A percentile compares a stretch with the other conserved stretches of the same genome.
These are phyloP conservation scores for Ogataea pignaliae DNA, from an alignment of 805 yeast genomes.

Conservation along the genomic window DNA sequence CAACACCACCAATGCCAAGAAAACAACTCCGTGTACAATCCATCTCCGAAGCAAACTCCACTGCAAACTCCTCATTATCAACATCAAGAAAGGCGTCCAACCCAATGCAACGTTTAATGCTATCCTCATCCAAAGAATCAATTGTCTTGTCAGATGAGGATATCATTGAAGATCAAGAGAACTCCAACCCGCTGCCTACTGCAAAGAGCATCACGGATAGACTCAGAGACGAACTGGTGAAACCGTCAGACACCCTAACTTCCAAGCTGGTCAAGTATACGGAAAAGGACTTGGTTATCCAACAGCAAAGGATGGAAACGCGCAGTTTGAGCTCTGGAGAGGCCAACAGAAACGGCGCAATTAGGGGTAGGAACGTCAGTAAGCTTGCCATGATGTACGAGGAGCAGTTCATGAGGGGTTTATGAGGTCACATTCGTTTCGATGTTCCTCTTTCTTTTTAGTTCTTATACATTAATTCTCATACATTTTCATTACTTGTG, in stretches of 20 bases:
- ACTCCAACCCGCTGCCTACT: neutral
- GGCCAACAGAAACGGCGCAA: constrained; percentile 19
- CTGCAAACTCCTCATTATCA: neutral
- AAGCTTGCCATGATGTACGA: constrained; percentile 47
- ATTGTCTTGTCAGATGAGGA: neutral
- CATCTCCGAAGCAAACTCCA: neutral
- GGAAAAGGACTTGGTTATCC: constrained; percentile 26
- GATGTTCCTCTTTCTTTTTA: neutral
- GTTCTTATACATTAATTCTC: neutral
- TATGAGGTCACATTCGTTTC: neutral
- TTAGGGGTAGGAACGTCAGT: constrained; percentile 50
- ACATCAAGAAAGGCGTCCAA: constrained; percentile 4
- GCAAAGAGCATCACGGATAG: constrained; percentile 3
- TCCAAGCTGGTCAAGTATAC: constrained; percentile 28
- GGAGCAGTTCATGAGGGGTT: constrained; percentile 31
- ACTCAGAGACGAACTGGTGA: constrained; percentile 17
- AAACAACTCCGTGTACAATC: constrained; percentile 2
- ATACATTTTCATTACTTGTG: neutral
- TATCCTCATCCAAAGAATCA: constrained; percentile 2
- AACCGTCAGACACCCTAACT: constrained; percentile 23
- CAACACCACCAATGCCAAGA: constrained; percentile 23
- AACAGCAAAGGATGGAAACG: constrained; percentile 12
- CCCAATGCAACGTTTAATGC: neutral
- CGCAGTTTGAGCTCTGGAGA: constrained; percentile 1
- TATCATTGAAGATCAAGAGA: constrained; percentile 9